Conservation (phyloP, 2,329 filamentous ascomycete species). For the Pseudogymnoascus sp. region DNA sequence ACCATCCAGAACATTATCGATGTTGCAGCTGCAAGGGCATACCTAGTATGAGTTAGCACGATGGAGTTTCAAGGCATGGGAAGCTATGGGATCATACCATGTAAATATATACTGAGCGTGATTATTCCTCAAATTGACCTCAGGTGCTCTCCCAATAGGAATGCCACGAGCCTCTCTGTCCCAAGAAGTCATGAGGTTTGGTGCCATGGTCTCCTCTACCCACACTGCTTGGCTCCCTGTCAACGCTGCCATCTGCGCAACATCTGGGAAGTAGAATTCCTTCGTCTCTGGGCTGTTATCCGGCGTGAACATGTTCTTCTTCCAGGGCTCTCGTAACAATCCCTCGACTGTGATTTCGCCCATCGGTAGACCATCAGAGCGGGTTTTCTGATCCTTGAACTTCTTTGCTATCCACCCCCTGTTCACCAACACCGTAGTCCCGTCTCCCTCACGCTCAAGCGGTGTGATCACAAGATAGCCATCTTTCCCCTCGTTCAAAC, state of each 20-base stretch:
- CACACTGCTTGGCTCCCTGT: constrained; percentile 82
- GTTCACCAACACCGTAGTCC: constrained; percentile 74
- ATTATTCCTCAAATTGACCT: constrained; percentile 92
- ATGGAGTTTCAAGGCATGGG: not conserved
- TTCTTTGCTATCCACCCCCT: constrained; percentile 86
- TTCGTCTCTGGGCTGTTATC: constrained; percentile 75
- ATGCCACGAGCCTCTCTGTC: constrained; percentile 74
- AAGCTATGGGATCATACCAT: constrained; percentile 56
- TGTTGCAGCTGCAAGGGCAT: constrained; percentile 75
- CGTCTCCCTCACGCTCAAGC: constrained; percentile 59
- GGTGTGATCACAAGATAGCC: constrained; percentile 91
- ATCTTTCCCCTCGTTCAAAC: constrained; percentile 80
- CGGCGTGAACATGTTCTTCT: constrained; percentile 97
- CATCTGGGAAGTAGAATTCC: constrained; percentile 93
- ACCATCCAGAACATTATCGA: constrained; percentile 97
- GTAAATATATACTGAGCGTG: constrained; percentile 98
- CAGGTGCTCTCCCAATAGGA: constrained; percentile 78
- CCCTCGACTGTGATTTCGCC: constrained; percentile 77
- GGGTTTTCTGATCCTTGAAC: constrained; percentile 53
- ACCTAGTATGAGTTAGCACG: constrained; percentile 48
- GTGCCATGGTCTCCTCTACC: constrained; percentile 91
- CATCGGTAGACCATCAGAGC: constrained; percentile 57
- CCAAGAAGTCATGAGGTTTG: constrained; percentile 68
- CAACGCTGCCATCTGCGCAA: constrained; percentile 78
- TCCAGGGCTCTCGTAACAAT: constrained; percentile 79